Percentiles rank a stretch among this genome's conserved stretches.
Conservation (phyloP, 2,329 filamentous ascomycete species). For the Monilinia fructigena region DNA sequence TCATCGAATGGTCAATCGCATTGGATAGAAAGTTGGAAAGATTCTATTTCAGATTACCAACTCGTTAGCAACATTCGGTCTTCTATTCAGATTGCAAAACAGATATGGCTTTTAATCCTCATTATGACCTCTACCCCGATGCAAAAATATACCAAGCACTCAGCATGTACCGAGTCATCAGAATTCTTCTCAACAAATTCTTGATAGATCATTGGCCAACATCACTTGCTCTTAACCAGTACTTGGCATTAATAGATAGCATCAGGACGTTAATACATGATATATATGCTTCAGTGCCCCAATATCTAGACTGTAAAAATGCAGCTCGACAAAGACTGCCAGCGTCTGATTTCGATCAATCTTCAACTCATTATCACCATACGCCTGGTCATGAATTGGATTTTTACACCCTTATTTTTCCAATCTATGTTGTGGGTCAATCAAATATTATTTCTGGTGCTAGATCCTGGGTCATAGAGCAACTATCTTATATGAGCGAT, state of each 20-base stretch:
- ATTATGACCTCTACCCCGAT: conserved; percentile 14
- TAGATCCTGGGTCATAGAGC: conserved; percentile 20
- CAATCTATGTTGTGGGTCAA: conserved; percentile 23
- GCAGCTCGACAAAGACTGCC: background rate
- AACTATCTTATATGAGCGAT: conserved; percentile 20
- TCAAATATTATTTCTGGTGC: background rate
- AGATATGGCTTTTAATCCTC: conserved; percentile 16
- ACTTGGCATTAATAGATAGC: background rate
- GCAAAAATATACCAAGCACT: conserved; percentile 22
- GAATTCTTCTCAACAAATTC: conserved; percentile 24
- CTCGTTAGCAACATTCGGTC: conserved; percentile 8
- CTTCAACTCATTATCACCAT: background rate
- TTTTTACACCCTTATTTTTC: conserved; percentile 19
- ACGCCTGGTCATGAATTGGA: background rate
- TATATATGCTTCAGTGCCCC: conserved; percentile 25
- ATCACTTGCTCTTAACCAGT: background rate
- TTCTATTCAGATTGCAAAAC: background rate
- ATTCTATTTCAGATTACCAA: conserved; percentile 13
- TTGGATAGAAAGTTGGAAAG: conserved; percentile 14
- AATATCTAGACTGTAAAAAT: conserved; percentile 22
- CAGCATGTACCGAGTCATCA: conserved; percentile 22
- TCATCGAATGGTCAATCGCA: background rate
- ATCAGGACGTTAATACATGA: conserved; percentile 10
- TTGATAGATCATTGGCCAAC: background rate
- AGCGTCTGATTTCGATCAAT: no score